Base-by-base conservation (phyloP, 768 basidiomycete genomes). In the Filobasidium floriforme region DNA sequence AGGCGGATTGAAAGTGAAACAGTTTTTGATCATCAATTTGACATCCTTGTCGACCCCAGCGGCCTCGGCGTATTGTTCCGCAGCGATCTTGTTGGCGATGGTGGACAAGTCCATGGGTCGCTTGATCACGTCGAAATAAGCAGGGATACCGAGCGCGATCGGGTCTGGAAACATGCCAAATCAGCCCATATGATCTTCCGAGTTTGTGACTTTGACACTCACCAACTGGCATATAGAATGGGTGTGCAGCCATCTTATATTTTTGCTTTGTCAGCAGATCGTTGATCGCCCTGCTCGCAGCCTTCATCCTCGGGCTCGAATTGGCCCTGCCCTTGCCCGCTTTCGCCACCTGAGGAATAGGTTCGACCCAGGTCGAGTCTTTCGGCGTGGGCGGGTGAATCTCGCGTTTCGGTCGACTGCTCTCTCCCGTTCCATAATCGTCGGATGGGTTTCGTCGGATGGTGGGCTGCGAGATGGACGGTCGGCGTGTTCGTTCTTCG, bases 221-320 rank as follows among this genome's bases (percentile, higher is more conserved):
- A 89, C 91, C 91, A 71, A 99, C 92, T 66, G 96, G 92, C 76
- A 90, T 88, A 71, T 93, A 88, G 81, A 99, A 99, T 5, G 90
- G 89, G 74, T 83, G 82, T 0, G 90, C 91, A 65, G 86, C 80
- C 41, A 79, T 73, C 74, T 82, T 86, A 72, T 91, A 85, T 74
- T 89, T 87, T 81, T 92, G 90, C 73, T 46, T 46, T 55, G 87
- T 81, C 67, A 76, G 70, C 29, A 98, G 75, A 68, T 92, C 89
- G 65, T 79, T 81, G 70, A 96, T 76, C 19, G 93, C 79, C 79
- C 59, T 65, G 57, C 88, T 90, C 64, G 73, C 77, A 72, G 91
- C 93, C 77, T 86, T 94, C 73, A 86, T 86, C 63, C 96, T 82
- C 79, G 97, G 83, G 11, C 87, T 86, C 18, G 87, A 70, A 52